These are phyloP conservation scores for Candida sp. DNA, from an alignment of 1,139 yeast species.

Conservation along the genomic window DNA sequence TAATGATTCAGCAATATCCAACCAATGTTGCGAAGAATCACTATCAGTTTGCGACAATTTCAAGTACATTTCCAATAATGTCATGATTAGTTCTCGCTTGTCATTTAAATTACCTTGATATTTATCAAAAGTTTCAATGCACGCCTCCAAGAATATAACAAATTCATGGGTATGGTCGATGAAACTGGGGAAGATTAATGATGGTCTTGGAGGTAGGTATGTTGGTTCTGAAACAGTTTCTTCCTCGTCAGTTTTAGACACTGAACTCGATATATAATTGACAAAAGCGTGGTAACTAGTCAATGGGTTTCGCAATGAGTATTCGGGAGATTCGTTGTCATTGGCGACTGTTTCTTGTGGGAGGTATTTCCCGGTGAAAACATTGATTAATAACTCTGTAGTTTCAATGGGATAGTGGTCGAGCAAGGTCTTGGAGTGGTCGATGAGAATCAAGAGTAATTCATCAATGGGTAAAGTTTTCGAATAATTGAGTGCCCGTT, in stretches of 20 bases:
- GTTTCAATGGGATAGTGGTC: constrained; percentile 76
- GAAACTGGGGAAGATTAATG: constrained; percentile 83
- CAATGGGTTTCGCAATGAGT: constrained; percentile 20
- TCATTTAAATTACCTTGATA: constrained; percentile 73
- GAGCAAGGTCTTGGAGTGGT: constrained; percentile 63
- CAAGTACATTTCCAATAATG: constrained; percentile 80
- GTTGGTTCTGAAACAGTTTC: constrained; percentile 46
- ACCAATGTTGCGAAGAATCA: constrained; percentile 52
- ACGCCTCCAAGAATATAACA: constrained; percentile 92
- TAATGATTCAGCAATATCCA: constrained; percentile 55
- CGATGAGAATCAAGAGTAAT: constrained; percentile 64
- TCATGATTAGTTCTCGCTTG: constrained; percentile 67
- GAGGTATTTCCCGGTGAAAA: constrained; percentile 81
- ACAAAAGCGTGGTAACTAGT: constrained; percentile 75
- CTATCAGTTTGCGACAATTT: constrained; percentile 46
- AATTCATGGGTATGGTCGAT: constrained; percentile 82
- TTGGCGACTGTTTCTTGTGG: constrained; percentile 27
- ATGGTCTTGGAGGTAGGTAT: constrained; percentile 89
- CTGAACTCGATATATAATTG: constrained; percentile 50
- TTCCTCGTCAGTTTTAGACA: constrained; percentile 13
- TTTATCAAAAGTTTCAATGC: constrained; percentile 73
- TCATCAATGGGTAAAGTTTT: constrained; percentile 76
- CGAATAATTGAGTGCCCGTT: constrained; percentile 63
- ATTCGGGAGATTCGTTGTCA: constrained; percentile 8
- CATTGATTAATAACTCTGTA: constrained; percentile 75